These are phyloP conservation scores for Myxozyma nipponensis DNA, from an alignment of 805 yeast species.

Conservation along the genomic window DNA sequence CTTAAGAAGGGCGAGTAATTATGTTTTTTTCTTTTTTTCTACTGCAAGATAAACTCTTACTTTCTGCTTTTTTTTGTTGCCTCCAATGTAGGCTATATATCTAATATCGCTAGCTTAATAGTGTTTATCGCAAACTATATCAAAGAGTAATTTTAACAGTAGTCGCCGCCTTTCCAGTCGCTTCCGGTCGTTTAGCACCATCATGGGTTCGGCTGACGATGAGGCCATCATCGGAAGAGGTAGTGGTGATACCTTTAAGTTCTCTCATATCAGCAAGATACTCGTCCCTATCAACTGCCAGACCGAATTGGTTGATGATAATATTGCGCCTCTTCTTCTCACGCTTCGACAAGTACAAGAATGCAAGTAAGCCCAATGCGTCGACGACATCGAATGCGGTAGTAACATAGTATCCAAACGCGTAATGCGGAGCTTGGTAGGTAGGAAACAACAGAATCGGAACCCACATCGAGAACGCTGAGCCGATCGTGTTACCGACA, in stretches of 20 bases:
- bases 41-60: too few species aligned
- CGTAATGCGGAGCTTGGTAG: constrained; percentile 22
- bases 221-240: neutral
- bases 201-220: too few species aligned
- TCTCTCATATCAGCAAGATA: neutral
- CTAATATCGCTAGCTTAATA: too few species aligned
- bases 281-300: constrained; percentile 4
- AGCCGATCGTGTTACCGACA: constrained; percentile 19
- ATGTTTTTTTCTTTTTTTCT: too few species aligned
- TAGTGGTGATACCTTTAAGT: neutral
- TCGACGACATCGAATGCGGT: constrained; percentile 20
- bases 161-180: neutral
- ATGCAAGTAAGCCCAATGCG: constrained; percentile 9
- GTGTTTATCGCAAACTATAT: too few species aligned
- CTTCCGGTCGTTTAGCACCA: too few species aligned
- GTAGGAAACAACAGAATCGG: constrained; percentile 23
- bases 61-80: too few species aligned
- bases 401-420: constrained; percentile 13
- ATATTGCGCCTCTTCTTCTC: constrained; percentile 3
- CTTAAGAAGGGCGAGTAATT: neutral
- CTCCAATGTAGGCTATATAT: too few species aligned
- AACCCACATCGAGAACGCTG: constrained; percentile 17
- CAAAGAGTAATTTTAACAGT: neutral
- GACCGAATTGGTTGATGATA: constrained; percentile 3
- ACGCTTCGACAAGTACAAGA: constrained; percentile 15